Evolutionary conservation across 2,329 filamentous ascomycete species (phyloP).

Genomic region (Talaromyces piceae): DNA sequence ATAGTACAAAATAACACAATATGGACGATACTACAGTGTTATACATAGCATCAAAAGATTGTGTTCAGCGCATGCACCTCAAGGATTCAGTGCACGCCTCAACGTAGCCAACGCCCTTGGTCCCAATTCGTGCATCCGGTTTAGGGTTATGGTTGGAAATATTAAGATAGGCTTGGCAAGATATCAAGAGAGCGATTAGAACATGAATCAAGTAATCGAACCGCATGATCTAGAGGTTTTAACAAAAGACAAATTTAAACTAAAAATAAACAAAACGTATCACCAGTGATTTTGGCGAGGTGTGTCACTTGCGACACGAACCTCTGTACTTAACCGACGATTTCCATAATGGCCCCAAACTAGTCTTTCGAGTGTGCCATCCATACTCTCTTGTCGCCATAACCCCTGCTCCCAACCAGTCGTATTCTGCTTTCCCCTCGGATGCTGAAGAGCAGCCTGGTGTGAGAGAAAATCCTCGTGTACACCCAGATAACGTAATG

Average conservation of each 20-base stretch:
- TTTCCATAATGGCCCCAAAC: neutral
- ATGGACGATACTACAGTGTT: neutral
- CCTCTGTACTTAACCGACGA: neutral
- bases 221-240: no score
- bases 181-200: no score
- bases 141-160: no score
- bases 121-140: no score
- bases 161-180: no score
- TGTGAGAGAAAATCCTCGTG: neutral
- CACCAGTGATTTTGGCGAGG: neutral
- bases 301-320: neutral
- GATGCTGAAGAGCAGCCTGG: neutral
- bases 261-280: neutral
- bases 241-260: no score
- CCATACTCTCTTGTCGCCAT: neutral
- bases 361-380: neutral
- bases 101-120: no score
- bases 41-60: neutral
- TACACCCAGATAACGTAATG: neutral
- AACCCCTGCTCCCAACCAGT: neutral
- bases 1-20: neutral
- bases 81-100: no score
- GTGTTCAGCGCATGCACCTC: neutral
- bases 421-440: neutral
- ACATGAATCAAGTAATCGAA: no score